Conservation (phyloP, 129 eudicot species). For the Pulicaria dysenterica region DNA sequence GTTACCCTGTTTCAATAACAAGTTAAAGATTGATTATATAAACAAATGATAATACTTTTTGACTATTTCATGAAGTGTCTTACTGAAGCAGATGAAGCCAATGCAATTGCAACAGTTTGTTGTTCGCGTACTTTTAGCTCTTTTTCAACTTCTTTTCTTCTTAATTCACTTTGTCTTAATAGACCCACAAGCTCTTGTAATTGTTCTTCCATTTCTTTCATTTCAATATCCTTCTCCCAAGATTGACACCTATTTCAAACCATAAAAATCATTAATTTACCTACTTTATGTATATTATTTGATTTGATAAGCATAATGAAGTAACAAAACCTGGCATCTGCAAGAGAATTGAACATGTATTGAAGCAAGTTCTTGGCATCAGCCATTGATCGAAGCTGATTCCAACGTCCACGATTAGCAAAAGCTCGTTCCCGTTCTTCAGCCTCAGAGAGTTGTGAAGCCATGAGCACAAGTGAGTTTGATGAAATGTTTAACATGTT, state of each 20-base stretch:
- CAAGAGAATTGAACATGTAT: slow-evolving; percentile 82
- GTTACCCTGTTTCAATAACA: slow-evolving; percentile 53
- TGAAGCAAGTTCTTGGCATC: slow-evolving; percentile 95
- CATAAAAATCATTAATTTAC: slow-evolving; percentile 10
- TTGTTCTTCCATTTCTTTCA: slow-evolving; percentile 98
- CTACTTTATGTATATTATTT: not conserved
- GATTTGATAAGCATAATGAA: not conserved
- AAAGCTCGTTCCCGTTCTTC: slow-evolving; percentile 95
- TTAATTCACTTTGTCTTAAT: slow-evolving; percentile 80
- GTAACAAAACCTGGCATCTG: slow-evolving; percentile 61
- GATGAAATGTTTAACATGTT: slow-evolving; percentile 89
- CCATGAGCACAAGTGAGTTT: slow-evolving; percentile 93
- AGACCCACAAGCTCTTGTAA: slow-evolving; percentile 87
- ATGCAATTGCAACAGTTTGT: slow-evolving; percentile 60
- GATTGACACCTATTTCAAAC: slow-evolving; percentile 68
- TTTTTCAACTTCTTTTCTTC: slow-evolving; percentile 90
- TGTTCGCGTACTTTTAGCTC: slow-evolving; percentile 87
- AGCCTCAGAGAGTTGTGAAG: slow-evolving; percentile 99
- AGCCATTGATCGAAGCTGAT: slow-evolving; percentile 95
- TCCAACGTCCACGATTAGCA: slow-evolving; percentile 86
- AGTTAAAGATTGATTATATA: slow-evolving; percentile 4
- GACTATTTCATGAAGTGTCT: not conserved
- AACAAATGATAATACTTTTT: not conserved
- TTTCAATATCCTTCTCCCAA: slow-evolving; percentile 81
- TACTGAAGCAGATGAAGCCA: slow-evolving; percentile 72